Evolutionary conservation across 163 green algal species (phyloP).

Genomic region (Coccomyxa subellipsoidea): DNA sequence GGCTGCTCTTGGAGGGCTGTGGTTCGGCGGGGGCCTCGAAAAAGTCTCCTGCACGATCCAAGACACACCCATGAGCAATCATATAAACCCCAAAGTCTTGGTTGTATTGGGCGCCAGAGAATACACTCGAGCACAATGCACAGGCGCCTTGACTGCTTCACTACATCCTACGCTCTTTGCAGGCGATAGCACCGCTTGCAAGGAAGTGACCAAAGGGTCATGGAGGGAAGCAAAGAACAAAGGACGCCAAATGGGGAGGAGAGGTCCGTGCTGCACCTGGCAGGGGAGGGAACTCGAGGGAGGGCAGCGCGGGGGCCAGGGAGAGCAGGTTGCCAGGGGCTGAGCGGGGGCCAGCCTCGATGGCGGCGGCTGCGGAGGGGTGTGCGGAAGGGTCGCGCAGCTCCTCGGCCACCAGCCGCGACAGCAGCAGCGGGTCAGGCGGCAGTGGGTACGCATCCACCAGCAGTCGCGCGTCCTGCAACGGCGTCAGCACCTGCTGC

Average conservation of each 20-base stretch:
- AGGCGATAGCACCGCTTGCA: too few species aligned
- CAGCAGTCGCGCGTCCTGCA: slow-evolving; percentile 2
- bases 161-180: too few species aligned
- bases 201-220: too few species aligned
- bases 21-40: neutral
- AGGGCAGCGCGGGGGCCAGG: neutral
- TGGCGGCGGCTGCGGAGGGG: neutral
- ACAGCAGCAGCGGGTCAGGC: neutral
- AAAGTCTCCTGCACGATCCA: neutral
- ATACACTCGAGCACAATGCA: too few species aligned
- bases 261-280: neutral
- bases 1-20: neutral
- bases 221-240: too few species aligned
- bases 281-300: neutral
- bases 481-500: neutral
- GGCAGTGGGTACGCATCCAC: neutral
- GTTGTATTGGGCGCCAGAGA: neutral
- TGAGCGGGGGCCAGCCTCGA: neutral
- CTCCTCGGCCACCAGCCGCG: neutral
- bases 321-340: neutral
- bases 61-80: neutral
- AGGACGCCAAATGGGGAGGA: neutral
- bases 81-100: neutral
- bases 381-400: neutral
- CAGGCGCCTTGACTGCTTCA: too few species aligned